Base-by-base conservation (phyloP, 805 yeast species). In the Kodamaea lidongshanica region DNA sequence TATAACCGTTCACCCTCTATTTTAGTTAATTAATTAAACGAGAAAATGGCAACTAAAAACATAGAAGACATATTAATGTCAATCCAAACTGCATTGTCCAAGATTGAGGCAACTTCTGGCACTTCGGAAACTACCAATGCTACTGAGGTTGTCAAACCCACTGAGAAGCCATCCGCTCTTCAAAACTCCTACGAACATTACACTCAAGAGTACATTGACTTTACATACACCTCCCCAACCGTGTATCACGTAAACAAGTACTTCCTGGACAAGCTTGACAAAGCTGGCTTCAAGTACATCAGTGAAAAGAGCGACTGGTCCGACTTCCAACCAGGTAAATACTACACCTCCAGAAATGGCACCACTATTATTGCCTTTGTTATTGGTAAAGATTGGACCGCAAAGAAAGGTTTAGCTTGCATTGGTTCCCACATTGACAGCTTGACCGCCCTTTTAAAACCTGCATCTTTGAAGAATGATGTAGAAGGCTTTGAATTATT, bases 341-440 rank as follows among this genome's bases (percentile, higher is more conserved):
- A 74, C 54, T 83, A 61, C 53, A 78, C 87, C 10, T 61, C 68
- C 15, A 72, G 95, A 54, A 78, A 74, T 48, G 84, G 82, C 18
- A 68, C 85, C 5, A 62, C 75, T 25, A 53, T 85, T 18, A 72
- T 73, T 14, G 92, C 94, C 1, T 83, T 84, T 42, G 69, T 68
- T 7, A 61, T 83, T 15, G 94, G 94, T 27, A 48, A 61, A 23
- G 55, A 73, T 23, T 85, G 88, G 81, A 59, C 58, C 3, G 77
- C 82, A 2, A 70, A 70, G 19, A 59, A 66, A 24, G 85, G 86
- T 34, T 75, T 77, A 2, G 92, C 85, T 27, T 66, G 74, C 27
- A 68, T 79, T 40, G 92, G 84, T 4, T 59, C 77, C n/a, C 94
- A 83, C 55, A 70, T 79, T 27, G 95, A 85, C 56, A 70, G 89